These are phyloP conservation scores for Dendryphion nanum DNA, from an alignment of 2,329 filamentous ascomycete species.

Conservation along the genomic window DNA sequence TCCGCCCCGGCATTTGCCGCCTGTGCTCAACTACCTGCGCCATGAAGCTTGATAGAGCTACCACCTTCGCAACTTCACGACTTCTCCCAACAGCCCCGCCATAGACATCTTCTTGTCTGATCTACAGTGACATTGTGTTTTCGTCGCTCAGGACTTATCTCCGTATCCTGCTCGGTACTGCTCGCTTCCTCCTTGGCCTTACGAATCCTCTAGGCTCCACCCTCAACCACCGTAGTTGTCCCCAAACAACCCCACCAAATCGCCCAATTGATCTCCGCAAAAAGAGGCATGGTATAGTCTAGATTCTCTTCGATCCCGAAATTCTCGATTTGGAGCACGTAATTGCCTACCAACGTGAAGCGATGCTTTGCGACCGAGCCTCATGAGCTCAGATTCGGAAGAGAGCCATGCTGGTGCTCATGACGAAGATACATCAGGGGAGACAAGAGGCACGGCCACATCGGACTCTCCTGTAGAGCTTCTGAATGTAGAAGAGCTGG, in stretches of 20 bases:
- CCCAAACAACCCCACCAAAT: no score
- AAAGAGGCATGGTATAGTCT: slow-evolving; percentile 9
- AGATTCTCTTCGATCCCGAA: no score
- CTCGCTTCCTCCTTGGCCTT: no score
- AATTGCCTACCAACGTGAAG: slow-evolving; percentile 41
- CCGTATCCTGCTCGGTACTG: slow-evolving; percentile 3
- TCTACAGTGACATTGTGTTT: no score
- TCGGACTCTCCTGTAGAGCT: slow-evolving; percentile 55
- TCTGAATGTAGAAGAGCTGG: slow-evolving; percentile 31
- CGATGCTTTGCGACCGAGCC: slow-evolving; percentile 54
- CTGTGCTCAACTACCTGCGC: slow-evolving; percentile 5
- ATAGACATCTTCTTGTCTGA: no score
- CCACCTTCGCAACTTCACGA: background rate
- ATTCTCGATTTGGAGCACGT: no score
- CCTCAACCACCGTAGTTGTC: no score
- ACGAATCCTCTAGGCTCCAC: no score
- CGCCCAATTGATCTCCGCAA: slow-evolving; percentile 5
- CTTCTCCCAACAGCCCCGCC: no score
- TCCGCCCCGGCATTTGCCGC: slow-evolving; percentile 3
- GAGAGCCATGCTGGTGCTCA: slow-evolving; percentile 61
- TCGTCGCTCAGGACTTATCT: no score
- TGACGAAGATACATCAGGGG: slow-evolving; percentile 52
- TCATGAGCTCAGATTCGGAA: slow-evolving; percentile 69
- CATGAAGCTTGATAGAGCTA: slow-evolving; percentile 15
- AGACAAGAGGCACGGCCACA: slow-evolving; percentile 49